phyloP scores from a whole-genome alignment of 257 asterid genomes.

The Marsdenia floribunda region DNA sequence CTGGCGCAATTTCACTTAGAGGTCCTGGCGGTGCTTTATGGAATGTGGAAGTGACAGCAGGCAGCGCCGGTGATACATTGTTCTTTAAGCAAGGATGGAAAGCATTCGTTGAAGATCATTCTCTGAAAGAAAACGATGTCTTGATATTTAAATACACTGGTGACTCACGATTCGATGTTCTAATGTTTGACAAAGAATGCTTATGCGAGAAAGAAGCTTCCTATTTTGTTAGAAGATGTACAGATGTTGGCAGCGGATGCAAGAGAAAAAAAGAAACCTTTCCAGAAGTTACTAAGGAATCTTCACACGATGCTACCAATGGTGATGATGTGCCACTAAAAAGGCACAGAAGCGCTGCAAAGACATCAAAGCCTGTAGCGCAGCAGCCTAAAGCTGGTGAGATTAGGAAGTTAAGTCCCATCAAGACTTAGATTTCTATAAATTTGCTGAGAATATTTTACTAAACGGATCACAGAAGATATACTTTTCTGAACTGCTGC shows the following conservation, averaged over 20 bases:
- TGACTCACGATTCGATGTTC: conserved; percentile 23
- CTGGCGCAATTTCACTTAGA: conserved; percentile 24
- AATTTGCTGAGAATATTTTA: neutral
- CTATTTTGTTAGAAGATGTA: conserved; percentile 29
- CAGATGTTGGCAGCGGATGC: conserved; percentile 8
- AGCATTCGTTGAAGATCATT: conserved; percentile 30
- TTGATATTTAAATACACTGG: conserved; percentile 24
- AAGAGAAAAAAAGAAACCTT: conserved; percentile 11
- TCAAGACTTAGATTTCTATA: neutral
- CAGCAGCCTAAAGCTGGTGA: neutral
- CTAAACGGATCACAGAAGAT: neutral
- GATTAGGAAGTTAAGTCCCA: conserved; percentile 1
- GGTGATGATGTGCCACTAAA: neutral
- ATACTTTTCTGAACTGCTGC: neutral
- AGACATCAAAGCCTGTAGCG: conserved; percentile 1
- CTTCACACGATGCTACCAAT: conserved; percentile 6
- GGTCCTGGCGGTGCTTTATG: conserved; percentile 36
- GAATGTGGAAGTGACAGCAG: conserved; percentile 17
- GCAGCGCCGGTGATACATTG: conserved; percentile 11
- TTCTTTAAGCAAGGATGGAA: conserved; percentile 33
- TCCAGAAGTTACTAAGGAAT: conserved; percentile 9
- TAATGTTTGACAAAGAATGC: conserved; percentile 26
- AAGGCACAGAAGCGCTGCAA: conserved; percentile 4
- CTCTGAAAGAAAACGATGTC: conserved; percentile 25
- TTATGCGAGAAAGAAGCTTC: conserved; percentile 36